These are phyloP conservation scores for Neopestalotiopsis sp. DNA, from an alignment of 2,329 filamentous ascomycete genomes.

Conservation along the genomic window DNA sequence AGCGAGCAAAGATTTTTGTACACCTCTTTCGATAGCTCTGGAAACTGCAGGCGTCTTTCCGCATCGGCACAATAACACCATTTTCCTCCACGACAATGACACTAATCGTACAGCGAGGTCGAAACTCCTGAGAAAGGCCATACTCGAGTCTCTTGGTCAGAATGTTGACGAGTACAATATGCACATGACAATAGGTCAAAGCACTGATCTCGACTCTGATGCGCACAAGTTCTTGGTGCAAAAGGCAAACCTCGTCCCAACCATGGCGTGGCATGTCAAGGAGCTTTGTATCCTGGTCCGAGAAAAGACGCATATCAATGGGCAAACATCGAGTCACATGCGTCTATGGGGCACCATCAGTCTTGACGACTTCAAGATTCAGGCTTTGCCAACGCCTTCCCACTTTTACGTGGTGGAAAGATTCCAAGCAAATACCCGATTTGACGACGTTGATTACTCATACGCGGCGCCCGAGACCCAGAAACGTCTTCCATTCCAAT, in stretches of 20 bases:
- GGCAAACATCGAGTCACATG: constrained; percentile 53
- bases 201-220: constrained; percentile 48
- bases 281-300: constrained; percentile 60
- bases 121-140: constrained; percentile 36
- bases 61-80: constrained; percentile 55
- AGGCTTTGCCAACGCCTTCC: constrained; percentile 19
- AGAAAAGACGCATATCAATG: constrained; percentile 41
- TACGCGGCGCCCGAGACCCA: constrained; percentile 6
- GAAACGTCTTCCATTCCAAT: constrained; percentile 27
- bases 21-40: constrained; percentile 39
- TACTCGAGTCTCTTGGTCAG: constrained; percentile 45
- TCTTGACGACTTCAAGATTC: constrained; percentile 31
- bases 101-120: constrained; percentile 30
- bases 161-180: constrained; percentile 40
- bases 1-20: constrained; percentile 18
- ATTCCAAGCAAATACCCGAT: neutral
- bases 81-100: constrained; percentile 48
- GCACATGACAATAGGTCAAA: constrained; percentile 69
- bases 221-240: constrained; percentile 57
- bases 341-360: constrained; percentile 59
- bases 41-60: constrained; percentile 51
- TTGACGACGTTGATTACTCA: neutral
- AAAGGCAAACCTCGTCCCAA: constrained; percentile 56
- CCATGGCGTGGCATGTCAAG: constrained; percentile 52
- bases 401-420: constrained; percentile 23